Evolutionary conservation across 108 stramenopile genomes (phyloP).

Genomic region (Parietichytrium sp.): DNA sequence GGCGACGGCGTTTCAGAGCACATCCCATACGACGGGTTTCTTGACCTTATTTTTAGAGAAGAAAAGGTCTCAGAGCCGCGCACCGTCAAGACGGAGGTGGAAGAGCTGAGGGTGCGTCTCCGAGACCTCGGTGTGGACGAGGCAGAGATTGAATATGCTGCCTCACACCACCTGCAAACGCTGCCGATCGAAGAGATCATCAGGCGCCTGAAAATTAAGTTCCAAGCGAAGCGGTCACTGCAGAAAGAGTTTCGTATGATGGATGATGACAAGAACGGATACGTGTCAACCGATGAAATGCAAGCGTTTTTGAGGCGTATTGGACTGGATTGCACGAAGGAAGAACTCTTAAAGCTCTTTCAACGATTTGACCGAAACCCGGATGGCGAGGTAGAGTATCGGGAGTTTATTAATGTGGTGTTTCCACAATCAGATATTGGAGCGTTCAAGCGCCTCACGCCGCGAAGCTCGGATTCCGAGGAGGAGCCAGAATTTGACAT

Average conservation of each 20-base stretch:
- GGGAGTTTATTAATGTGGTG: slow-evolving; percentile 32
- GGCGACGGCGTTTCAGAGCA: background rate
- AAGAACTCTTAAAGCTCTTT: background rate
- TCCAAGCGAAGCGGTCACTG: slow-evolving; percentile 21
- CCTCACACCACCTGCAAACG: background rate
- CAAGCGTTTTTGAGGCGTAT: background rate
- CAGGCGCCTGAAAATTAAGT: background rate
- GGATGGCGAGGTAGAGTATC: background rate
- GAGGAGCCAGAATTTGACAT: background rate
- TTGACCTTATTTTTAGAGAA: slow-evolving; percentile 19
- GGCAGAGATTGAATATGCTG: background rate
- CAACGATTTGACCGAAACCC: background rate
- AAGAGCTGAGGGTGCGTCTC: background rate
- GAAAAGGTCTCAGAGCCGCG: background rate
- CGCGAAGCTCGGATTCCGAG: background rate
- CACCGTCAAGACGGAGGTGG: background rate
- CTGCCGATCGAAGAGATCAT: slow-evolving; percentile 26
- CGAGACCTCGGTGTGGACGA: slow-evolving; percentile 31
- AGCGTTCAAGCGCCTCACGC: slow-evolving; percentile 24
- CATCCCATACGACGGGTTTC: slow-evolving; percentile 16
- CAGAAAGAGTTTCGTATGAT: slow-evolving; percentile 24
- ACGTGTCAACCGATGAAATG: background rate
- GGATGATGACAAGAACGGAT: background rate
- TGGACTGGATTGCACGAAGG: background rate
- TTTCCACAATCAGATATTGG: slow-evolving; percentile 7